These are phyloP conservation scores for Blastobotrys niveus DNA, from an alignment of 1,139 yeast genomes.

Conservation along the genomic window DNA sequence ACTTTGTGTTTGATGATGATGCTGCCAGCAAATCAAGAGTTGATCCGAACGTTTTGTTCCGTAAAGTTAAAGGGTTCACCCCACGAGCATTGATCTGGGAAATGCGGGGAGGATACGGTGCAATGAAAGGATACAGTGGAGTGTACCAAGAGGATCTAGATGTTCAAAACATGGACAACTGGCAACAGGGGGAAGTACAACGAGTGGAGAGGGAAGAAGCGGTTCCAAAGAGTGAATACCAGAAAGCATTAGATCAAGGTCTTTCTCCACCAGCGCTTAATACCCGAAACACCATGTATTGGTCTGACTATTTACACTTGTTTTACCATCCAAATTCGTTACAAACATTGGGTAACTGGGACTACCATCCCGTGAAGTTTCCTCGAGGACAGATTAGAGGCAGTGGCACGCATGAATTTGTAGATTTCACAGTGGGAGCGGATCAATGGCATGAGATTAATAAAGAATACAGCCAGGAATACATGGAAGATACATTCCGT, in stretches of 20 bases:
- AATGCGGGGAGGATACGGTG: conserved; percentile 40
- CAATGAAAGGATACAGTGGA: conserved; percentile 27
- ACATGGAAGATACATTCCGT: conserved; percentile 56
- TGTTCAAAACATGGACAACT: too few relatives aligned
- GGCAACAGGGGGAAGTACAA: conserved; percentile 19
- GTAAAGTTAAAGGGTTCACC: conserved; percentile 52
- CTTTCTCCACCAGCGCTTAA: conserved; percentile 31
- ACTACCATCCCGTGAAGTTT: conserved; percentile 37
- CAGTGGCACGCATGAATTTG: conserved; percentile 37
- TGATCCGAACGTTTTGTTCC: conserved; percentile 45
- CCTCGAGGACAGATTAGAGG: conserved; percentile 41
- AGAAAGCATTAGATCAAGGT: conserved; percentile 53
- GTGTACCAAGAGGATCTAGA: conserved; percentile 21
- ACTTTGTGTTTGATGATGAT: conserved; percentile 46
- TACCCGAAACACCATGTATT: conserved; percentile 47
- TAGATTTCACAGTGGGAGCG: conserved; percentile 43
- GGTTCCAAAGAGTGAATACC: conserved; percentile 51
- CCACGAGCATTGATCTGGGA: conserved; percentile 84
- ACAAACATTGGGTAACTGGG: conserved; percentile 52
- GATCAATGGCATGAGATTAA: conserved; percentile 41
- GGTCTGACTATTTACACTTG: conserved; percentile 78
- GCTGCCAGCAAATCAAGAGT: conserved; percentile 36
- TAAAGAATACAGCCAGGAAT: conserved; percentile 38
- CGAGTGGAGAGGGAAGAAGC: conserved; percentile 20
- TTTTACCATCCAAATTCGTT: conserved; percentile 60